Conservation (phyloP, 2,329 filamentous ascomycete species). For the Hymenoscyphus scutula region DNA sequence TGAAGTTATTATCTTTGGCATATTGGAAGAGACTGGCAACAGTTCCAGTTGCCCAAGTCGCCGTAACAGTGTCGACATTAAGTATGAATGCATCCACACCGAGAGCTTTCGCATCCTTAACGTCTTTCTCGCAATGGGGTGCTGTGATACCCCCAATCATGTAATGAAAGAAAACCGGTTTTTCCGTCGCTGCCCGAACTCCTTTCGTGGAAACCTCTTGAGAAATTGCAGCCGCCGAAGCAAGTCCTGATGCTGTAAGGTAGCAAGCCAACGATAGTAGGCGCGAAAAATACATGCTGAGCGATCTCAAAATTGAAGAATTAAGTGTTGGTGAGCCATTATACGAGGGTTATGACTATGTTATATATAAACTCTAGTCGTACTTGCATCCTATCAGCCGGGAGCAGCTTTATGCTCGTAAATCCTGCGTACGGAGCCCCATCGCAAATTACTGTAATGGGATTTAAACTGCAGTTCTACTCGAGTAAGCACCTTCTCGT, state of each 20-base stretch:
- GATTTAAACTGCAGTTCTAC: background rate
- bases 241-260: conserved; percentile 3
- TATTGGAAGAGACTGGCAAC: conserved; percentile 36
- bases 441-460: background rate
- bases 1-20: conserved; percentile 34
- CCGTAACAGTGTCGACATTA: conserved; percentile 15
- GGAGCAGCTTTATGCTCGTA: background rate
- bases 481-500: conserved; percentile 2
- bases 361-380: background rate
- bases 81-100: conserved; percentile 39
- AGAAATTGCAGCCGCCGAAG: background rate
- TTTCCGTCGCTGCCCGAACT: background rate
- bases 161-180: conserved; percentile 7
- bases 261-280: conserved; percentile 3
- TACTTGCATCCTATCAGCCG: background rate
- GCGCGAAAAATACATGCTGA: background rate
- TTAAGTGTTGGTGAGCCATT: background rate
- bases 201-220: background rate
- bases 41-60: conserved; percentile 32
- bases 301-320: background rate
- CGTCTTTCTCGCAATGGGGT: conserved; percentile 15
- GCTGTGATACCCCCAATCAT: conserved; percentile 4
- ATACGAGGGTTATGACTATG: background rate
- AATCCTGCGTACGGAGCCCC: background rate
- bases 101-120: conserved; percentile 27